phyloP scores from a whole-genome alignment of 148 eudicot species.

The Cornus controversa region DNA sequence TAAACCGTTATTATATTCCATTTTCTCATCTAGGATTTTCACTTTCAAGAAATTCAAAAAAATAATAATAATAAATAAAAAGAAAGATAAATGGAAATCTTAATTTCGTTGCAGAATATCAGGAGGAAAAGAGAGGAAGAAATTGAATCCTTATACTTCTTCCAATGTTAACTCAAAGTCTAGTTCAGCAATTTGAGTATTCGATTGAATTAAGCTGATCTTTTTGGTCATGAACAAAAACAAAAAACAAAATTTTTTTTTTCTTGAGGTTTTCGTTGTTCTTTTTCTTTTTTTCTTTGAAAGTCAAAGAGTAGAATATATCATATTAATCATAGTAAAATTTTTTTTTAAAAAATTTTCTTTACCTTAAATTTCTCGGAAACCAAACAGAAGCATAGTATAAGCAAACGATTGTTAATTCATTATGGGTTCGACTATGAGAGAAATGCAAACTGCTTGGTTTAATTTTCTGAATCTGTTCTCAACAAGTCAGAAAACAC shows the following conservation, averaged over 20 bases:
- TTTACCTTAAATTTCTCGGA: background rate
- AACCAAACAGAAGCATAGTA: background rate
- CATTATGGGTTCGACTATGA: no score
- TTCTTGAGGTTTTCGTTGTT: no score
- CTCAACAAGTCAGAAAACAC: no score
- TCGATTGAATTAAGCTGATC: no score
- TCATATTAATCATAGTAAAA: background rate
- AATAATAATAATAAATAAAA: background rate
- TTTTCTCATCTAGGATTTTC: background rate
- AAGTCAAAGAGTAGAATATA: background rate
- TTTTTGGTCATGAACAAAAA: no score
- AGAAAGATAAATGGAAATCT: no score
- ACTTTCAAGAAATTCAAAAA: background rate
- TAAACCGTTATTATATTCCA: background rate
- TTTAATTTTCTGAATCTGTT: no score
- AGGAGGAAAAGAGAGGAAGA: background rate
- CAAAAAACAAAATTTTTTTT: no score
- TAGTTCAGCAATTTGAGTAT: background rate
- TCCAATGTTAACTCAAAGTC: no score
- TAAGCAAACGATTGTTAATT: no score
- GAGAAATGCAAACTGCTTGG: no score
- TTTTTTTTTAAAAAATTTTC: background rate
- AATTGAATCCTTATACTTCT: no score
- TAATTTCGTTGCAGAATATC: background rate
- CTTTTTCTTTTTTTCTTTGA: background rate